A percentile compares a stretch with the other conserved stretches of the same genome.
Conservation (phyloP, 306 rosid genomes). For the Malus sieversii region DNA sequence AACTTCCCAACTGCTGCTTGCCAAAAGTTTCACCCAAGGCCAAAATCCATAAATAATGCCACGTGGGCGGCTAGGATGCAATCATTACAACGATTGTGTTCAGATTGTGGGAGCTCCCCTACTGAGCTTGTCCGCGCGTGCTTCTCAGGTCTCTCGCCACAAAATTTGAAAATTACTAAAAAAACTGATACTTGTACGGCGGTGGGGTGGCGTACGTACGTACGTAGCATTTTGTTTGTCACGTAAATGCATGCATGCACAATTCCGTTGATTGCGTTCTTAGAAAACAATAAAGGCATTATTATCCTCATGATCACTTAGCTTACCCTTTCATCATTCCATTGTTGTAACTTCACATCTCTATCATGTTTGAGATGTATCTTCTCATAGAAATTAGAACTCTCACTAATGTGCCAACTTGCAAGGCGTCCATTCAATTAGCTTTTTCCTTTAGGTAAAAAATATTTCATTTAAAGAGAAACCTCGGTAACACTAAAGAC, state of each 20-base stretch:
- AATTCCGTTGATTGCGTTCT: no score
- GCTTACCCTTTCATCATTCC: neutral
- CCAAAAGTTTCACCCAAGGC: conserved; percentile 10
- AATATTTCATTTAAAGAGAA: no score
- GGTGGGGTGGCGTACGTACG: neutral
- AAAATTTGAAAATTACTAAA: neutral
- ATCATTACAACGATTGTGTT: neutral
- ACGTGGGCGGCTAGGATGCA: conserved; percentile 31
- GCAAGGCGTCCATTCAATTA: no score
- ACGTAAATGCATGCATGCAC: no score
- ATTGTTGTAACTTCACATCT: no score
- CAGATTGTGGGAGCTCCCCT: neutral
- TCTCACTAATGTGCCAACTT: no score
- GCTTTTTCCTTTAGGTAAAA: no score
- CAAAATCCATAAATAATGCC: conserved; percentile 9
- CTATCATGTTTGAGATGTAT: no score
- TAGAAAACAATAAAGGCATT: neutral
- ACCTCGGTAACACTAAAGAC: no score
- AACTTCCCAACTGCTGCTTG: conserved; percentile 63
- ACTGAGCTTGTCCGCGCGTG: conserved; percentile 2
- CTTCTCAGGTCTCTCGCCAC: neutral
- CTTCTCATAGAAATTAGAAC: no score
- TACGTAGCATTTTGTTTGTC: neutral
- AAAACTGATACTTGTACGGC: neutral
- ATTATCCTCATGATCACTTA: neutral